These are phyloP conservation scores for Microstroma glucosiphilum DNA, from an alignment of 1,284 basidiomycete genomes.

Conservation along the genomic window DNA sequence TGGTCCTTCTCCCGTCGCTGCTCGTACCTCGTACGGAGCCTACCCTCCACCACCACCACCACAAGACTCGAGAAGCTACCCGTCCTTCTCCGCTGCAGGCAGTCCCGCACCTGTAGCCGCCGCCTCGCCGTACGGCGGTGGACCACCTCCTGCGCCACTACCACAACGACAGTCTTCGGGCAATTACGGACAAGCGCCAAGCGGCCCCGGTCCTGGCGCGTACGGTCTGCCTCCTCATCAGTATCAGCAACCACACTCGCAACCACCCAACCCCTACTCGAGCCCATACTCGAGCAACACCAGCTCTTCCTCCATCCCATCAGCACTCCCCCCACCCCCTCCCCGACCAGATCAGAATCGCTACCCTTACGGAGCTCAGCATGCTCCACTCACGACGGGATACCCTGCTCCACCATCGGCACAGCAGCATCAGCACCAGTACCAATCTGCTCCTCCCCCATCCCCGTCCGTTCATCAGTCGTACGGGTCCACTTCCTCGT, in stretches of 20 bases:
- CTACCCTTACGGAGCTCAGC: slow-evolving; percentile 7
- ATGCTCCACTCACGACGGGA: not conserved
- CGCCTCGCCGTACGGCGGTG: not conserved
- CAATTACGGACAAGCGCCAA: not conserved
- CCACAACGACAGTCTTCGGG: not conserved
- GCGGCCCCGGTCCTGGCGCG: too few species aligned
- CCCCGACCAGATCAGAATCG: not conserved
- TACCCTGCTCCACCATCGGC: not conserved
- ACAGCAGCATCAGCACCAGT: too few species aligned
- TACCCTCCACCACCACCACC: slow-evolving; percentile 5
- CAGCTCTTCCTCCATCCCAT: not conserved
- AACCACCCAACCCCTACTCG: not conserved
- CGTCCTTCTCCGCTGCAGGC: too few species aligned
- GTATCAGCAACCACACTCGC: slow-evolving; percentile 15
- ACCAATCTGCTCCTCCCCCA: not conserved
- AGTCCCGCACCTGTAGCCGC: not conserved
- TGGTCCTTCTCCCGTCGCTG: not conserved
- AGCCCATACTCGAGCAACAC: too few species aligned
- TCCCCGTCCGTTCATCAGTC: slow-evolving; percentile 7
- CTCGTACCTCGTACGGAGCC: not conserved
- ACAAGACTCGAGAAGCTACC: not conserved
- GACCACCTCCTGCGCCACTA: not conserved
- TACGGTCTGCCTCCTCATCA: slow-evolving; percentile 9
- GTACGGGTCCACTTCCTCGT: not conserved
- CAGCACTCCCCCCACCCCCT: slow-evolving; percentile 3